Evolutionary conservation across 2,329 filamentous ascomycete species (phyloP).

Genomic region (Aspergillus amoenus): DNA sequence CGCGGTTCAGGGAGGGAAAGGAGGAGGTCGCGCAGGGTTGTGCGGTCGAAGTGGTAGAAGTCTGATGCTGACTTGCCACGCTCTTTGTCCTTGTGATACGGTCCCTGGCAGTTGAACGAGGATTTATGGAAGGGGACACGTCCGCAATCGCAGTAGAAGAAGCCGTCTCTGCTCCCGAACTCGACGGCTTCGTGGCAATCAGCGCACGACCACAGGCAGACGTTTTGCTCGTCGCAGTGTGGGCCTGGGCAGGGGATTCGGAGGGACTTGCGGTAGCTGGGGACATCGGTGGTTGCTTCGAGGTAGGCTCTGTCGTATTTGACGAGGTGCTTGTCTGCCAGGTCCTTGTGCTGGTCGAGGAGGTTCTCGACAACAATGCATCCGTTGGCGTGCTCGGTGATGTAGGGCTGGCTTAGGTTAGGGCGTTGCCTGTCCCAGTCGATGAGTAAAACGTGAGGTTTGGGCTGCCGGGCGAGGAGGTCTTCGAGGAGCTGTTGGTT

Average conservation of each 20-base stretch:
- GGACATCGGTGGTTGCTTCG: not conserved
- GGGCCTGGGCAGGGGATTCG: constrained; percentile 6
- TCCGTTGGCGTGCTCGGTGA: not conserved
- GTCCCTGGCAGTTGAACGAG: constrained; percentile 1
- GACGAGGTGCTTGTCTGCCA: constrained; percentile 2
- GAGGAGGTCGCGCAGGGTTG: not conserved
- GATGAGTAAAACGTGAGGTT: not conserved
- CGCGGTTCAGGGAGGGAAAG: not conserved
- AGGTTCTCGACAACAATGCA: not conserved
- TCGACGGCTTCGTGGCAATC: constrained; percentile 8
- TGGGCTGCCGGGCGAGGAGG: not conserved
- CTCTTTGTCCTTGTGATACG: not conserved
- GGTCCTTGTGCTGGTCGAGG: constrained; percentile 2
- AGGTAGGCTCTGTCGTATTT: not conserved
- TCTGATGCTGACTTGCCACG: not conserved
- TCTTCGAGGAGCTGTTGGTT: constrained; percentile 1
- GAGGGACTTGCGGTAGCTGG: constrained; percentile 3
- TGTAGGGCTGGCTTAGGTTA: not conserved
- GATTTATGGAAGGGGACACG: not conserved
- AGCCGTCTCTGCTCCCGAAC: constrained; percentile 3
- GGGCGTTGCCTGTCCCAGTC: not conserved
- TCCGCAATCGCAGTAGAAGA: constrained; percentile 11
- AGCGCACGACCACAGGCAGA: constrained; percentile 1
- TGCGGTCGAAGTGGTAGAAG: not conserved
- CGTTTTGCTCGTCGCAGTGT: not conserved